phyloP scores from a whole-genome alignment of 2,329 filamentous ascomycete genomes.

The Aspergillus jensenii region DNA sequence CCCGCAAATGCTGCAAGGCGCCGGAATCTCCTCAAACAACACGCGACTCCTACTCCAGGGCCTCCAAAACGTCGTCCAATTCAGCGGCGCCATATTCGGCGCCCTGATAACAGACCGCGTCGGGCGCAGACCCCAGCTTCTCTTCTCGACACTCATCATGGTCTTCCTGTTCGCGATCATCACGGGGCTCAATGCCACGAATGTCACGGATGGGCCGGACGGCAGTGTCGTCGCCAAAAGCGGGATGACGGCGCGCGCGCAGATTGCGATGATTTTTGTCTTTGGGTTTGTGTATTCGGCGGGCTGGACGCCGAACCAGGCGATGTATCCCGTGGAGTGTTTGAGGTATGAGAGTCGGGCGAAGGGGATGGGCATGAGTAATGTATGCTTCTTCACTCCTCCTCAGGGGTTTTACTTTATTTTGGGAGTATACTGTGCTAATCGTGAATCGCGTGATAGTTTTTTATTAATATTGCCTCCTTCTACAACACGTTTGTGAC shows the following conservation, averaged over 20 bases:
- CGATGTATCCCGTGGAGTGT: conserved; percentile 56
- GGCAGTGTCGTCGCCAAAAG: conserved; percentile 28
- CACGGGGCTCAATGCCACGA: conserved; percentile 52
- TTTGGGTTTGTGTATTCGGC: conserved; percentile 57
- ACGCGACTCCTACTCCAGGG: conserved; percentile 46
- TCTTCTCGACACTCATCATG: conserved; percentile 47
- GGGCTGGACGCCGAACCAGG: conserved; percentile 48
- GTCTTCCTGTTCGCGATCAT: conserved; percentile 51
- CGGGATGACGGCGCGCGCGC: conserved; percentile 45
- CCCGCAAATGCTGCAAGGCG: conserved; percentile 40
- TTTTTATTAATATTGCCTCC: conserved; percentile 48
- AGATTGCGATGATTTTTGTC: conserved; percentile 58
- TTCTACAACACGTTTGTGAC: conserved; percentile 52
- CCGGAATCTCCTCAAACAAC: conserved; percentile 38
- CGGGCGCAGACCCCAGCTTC: conserved; percentile 51
- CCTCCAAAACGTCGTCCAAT: conserved; percentile 47
- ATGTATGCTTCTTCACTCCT: conserved; percentile 16
- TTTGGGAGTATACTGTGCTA: too few species aligned
- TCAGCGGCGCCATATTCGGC: conserved; percentile 46
- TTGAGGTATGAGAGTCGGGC: conserved; percentile 57
- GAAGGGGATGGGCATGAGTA: conserved; percentile 57
- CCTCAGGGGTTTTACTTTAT: too few species aligned
- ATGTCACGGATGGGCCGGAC: conserved; percentile 33
- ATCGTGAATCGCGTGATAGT: conserved; percentile 11
- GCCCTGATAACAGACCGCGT: conserved; percentile 47